A percentile compares a stretch with the other conserved stretches of the same genome.
Evolutionary conservation across 495 filamentous ascomycete genomes (phyloP).

Genomic region (Astrocystis sublimbata): DNA sequence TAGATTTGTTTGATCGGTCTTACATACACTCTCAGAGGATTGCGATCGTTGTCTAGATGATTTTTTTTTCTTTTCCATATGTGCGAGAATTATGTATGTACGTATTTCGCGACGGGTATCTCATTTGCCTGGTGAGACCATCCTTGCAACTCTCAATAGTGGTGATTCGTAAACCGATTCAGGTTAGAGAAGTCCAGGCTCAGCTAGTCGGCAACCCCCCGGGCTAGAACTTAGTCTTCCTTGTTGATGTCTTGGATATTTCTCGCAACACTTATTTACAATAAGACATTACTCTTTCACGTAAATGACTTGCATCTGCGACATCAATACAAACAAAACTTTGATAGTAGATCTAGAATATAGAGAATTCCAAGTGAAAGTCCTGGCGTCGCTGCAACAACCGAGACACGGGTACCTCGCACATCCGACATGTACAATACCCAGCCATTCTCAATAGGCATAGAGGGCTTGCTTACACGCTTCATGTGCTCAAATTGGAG

Average conservation of each 20-base stretch:
- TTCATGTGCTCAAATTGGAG: background rate
- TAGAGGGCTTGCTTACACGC: conserved; percentile 8
- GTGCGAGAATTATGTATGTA: background rate
- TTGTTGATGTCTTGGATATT: too few species aligned
- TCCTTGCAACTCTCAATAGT: background rate
- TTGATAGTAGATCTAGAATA: too few species aligned
- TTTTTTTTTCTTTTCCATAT: background rate
- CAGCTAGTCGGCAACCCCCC: background rate
- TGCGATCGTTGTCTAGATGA: background rate
- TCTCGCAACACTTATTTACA: too few species aligned
- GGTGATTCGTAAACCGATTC: background rate
- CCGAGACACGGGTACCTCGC: background rate
- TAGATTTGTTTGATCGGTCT: background rate
- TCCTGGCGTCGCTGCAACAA: too few species aligned
- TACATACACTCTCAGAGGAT: background rate
- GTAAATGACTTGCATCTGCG: background rate
- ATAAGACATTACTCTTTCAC: background rate
- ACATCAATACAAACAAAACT: too few species aligned
- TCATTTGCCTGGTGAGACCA: background rate
- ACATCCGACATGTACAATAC: background rate
- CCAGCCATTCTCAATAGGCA: background rate
- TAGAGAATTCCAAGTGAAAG: too few species aligned
- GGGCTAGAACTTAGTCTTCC: too few species aligned
- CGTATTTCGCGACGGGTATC: background rate
- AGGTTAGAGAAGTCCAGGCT: too few species aligned